phyloP scores from a whole-genome alignment of 345 rosid species.

The Orychophragmus violaceus region DNA sequence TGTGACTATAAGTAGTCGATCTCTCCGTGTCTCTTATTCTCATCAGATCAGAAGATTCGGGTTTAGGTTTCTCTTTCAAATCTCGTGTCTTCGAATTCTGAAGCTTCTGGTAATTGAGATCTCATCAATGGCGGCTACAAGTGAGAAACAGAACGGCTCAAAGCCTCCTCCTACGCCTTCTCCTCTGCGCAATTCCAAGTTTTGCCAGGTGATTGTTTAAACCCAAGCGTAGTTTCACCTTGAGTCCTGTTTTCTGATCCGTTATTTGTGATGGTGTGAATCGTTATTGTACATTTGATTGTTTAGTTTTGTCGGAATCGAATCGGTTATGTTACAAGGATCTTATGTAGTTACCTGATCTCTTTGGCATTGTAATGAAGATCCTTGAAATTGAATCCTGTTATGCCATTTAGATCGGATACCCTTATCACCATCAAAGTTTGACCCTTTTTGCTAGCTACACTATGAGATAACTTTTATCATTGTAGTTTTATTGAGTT shows the following conservation, averaged over 20 bases:
- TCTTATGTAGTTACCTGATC: constrained; percentile 8
- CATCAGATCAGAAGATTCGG: constrained; percentile 27
- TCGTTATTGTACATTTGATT: not conserved
- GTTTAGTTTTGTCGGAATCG: not conserved
- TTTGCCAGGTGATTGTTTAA: constrained; percentile 91
- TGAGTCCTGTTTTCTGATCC: not conserved
- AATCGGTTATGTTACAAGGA: constrained; percentile 4
- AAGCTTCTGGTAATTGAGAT: constrained; percentile 31
- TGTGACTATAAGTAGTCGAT: constrained; percentile 26
- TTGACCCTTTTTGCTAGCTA: not conserved
- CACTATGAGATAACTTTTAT: not conserved
- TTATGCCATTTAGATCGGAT: constrained; percentile 19
- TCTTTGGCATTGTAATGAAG: constrained; percentile 19
- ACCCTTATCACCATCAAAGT: not conserved
- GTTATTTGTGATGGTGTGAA: not conserved
- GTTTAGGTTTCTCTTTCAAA: not conserved
- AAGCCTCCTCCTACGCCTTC: constrained; percentile 89
- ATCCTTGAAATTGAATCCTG: not conserved
- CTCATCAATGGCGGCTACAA: constrained; percentile 63
- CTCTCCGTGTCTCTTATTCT: constrained; percentile 9
- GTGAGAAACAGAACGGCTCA: constrained; percentile 41
- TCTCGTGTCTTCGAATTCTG: too few species aligned
- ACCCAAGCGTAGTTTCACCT: not conserved
- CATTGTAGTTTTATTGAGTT: not conserved
- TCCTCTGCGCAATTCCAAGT: constrained; percentile 79